phyloP scores from a whole-genome alignment of 805 yeast species.

The Candida peoriensis region DNA sequence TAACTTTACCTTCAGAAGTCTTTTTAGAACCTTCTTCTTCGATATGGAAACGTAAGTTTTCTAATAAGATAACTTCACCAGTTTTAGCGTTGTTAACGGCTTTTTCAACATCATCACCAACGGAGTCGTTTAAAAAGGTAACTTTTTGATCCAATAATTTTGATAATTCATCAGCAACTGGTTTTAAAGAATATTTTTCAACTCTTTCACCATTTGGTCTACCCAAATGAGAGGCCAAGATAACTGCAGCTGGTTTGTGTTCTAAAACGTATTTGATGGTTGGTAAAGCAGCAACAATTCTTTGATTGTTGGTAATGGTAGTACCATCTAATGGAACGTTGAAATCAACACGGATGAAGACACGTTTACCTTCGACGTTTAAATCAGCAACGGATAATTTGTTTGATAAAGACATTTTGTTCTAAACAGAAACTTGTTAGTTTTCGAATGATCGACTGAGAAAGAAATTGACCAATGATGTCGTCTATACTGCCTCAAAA shows the following conservation, averaged over 20 bases:
- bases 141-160: constrained; percentile 71
- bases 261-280: constrained; percentile 93
- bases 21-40: constrained; percentile 95
- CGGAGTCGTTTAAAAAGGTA: constrained; percentile 83
- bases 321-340: constrained; percentile 93
- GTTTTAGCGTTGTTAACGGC: constrained; percentile 67
- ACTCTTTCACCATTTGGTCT: constrained; percentile 95
- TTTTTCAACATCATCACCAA: constrained; percentile 83
- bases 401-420: constrained; percentile 81
- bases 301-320: constrained; percentile 98
- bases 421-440: no score
- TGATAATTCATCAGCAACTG: constrained; percentile 87
- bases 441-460: no score
- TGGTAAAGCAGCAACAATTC: constrained; percentile 99
- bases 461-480: no score
- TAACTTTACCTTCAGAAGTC: constrained; percentile 88
- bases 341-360: constrained; percentile 97
- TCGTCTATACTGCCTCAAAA: no score
- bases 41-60: constrained; percentile 97
- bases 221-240: constrained; percentile 96
- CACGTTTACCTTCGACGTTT: constrained; percentile 84
- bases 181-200: constrained; percentile 86
- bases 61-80: constrained; percentile 86
- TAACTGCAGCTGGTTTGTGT: constrained; percentile 84
- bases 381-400: constrained; percentile 92